These are phyloP conservation scores for Austroboletus novae-zelandiae DNA, from an alignment of 1,284 basidiomycete species.

Conservation along the genomic window DNA sequence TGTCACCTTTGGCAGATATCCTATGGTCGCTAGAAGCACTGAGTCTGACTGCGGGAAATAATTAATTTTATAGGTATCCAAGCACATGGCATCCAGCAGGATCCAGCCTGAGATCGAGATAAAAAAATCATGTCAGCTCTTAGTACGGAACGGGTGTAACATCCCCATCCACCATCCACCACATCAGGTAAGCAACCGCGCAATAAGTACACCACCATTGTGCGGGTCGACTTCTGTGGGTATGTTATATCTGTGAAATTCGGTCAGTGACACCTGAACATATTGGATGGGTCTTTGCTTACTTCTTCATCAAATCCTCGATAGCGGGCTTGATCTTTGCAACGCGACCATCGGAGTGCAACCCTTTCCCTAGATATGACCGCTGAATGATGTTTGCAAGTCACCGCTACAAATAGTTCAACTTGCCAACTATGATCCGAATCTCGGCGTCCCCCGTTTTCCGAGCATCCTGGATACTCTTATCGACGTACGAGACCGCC, in stretches of 20 bases:
- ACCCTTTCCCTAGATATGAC: slow-evolving; percentile 60
- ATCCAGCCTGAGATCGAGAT: background rate
- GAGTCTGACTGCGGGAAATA: background rate
- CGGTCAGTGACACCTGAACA: background rate
- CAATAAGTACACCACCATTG: slow-evolving; percentile 86
- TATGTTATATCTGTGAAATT: slow-evolving; percentile 21
- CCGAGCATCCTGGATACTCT: slow-evolving; percentile 69
- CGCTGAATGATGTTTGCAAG: background rate
- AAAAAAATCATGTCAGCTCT: background rate
- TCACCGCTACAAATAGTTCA: background rate
- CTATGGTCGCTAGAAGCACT: no score
- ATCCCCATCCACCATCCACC: background rate
- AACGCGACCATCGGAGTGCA: slow-evolving; percentile 79
- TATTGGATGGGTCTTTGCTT: slow-evolving; percentile 15
- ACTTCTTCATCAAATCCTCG: slow-evolving; percentile 84
- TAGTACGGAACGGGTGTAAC: background rate
- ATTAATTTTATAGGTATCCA: background rate
- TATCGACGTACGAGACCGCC: slow-evolving; percentile 72
- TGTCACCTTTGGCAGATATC: no score
- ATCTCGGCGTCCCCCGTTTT: slow-evolving; percentile 65
- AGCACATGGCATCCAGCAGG: background rate
- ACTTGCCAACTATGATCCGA: slow-evolving; percentile 84
- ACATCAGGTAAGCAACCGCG: slow-evolving; percentile 51
- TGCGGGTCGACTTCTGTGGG: slow-evolving; percentile 64
- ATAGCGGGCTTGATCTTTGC: slow-evolving; percentile 95